These are phyloP conservation scores for Neoarthrinium moseri DNA, from an alignment of 2,329 filamentous ascomycete species.

Conservation along the genomic window DNA sequence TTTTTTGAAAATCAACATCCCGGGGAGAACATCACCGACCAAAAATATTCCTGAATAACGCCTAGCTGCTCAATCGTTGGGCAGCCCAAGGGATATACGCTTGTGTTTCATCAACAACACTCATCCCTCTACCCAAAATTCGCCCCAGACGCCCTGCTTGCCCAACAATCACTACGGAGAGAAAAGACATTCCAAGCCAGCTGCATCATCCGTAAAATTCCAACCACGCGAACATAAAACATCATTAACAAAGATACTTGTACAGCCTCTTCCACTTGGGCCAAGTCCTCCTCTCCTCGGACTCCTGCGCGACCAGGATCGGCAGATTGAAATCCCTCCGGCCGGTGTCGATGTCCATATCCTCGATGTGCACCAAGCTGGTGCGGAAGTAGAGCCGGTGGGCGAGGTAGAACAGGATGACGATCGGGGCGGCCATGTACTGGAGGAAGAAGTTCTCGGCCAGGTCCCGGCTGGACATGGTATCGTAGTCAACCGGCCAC, in stretches of 20 bases:
- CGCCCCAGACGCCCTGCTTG: too few species aligned
- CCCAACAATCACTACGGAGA: too few species aligned
- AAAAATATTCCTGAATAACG: too few species aligned
- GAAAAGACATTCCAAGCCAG: too few species aligned
- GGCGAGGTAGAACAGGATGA: slow-evolving; percentile 63
- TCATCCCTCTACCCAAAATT: too few species aligned
- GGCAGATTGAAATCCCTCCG: slow-evolving; percentile 81
- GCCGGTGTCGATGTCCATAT: slow-evolving; percentile 88
- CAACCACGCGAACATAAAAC: too few species aligned
- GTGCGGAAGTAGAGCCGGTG: slow-evolving; percentile 79
- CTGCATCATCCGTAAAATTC: too few species aligned
- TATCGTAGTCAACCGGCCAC: slow-evolving; percentile 64
- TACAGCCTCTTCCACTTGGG: slow-evolving; percentile 76
- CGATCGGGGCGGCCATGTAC: slow-evolving; percentile 69
- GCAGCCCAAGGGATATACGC: too few species aligned
- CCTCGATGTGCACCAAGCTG: slow-evolving; percentile 60
- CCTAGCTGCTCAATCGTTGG: too few species aligned
- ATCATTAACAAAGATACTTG: slow-evolving; percentile 71
- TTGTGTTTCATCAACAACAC: too few species aligned
- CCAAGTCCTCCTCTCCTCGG: slow-evolving; percentile 70
- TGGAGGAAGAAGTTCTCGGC: slow-evolving; percentile 70
- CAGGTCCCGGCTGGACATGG: slow-evolving; percentile 42
- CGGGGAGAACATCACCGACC: too few species aligned
- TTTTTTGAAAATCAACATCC: too few species aligned
- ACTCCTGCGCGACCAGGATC: slow-evolving; percentile 76